Evolutionary conservation across 2,329 filamentous ascomycete genomes (phyloP), one percentile per base, ranked within the genome.

Genomic region (Nannizzia gypsea): DNA sequence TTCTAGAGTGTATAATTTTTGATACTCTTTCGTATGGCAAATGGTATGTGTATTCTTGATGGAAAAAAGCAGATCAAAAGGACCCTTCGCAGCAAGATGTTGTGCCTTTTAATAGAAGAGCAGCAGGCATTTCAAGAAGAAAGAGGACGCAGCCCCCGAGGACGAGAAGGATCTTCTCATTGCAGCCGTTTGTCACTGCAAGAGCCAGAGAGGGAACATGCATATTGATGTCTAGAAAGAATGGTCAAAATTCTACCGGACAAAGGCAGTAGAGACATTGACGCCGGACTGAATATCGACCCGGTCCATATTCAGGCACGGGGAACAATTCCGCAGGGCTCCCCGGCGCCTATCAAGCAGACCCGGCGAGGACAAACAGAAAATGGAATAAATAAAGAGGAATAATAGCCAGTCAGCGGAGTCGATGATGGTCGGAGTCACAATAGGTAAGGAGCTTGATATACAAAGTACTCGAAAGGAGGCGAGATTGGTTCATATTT

Each of bases 141-240:
- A 24, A 56, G 54, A 56, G 28, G 48, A 28, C 15, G 48, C 22
- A n/a, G 54, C 20, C 36, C 28, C 36, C 22, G 31, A 36, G 22
- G 28, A 40, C 54, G 20, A 40, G 54, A 56, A 24, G 11, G 22
- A 24, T 56, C 31, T 56, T 20, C 54, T 56, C 54, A 38, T 56
- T 36, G 54, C 20, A 56, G 31, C 54, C 20, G 36, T 56, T 56
- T 56, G 54, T 56, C 54, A 56, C 54, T 56, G 36, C 54, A 56
- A 31, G 6, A 40, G 54, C 20, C n/a, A n/a, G 28, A 38, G 3
- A 38, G 54, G 36, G 28, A 36, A 56, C 54, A 28, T 56, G 54
- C 54, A 56, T 6, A 17, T 11, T 17, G 26, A 38, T 40, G 28
- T 36, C 54, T 56, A 36, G 22, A 17, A 56, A 36, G 28, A 56